Conservation (phyloP, 2,329 filamentous ascomycete genomes). For the Trichoderma sp. region DNA sequence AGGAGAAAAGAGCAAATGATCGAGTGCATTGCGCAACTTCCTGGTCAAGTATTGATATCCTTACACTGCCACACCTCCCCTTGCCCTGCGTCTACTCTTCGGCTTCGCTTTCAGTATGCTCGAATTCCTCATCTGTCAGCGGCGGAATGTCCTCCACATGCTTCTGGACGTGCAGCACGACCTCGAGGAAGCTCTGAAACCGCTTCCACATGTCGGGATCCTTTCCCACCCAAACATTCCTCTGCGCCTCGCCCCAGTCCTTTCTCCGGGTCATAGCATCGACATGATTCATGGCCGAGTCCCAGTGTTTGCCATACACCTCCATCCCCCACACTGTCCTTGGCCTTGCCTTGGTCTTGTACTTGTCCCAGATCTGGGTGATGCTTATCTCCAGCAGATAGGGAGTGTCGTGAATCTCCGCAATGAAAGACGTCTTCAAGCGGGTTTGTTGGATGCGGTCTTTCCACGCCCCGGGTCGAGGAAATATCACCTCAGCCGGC, state of each 20-base stretch:
- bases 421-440: constrained; percentile 36
- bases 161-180: constrained; percentile 39
- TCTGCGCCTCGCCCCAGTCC: constrained; percentile 39
- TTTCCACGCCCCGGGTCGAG: background rate
- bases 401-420: constrained; percentile 39
- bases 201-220: constrained; percentile 34
- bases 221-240: constrained; percentile 40
- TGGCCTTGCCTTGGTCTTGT: constrained; percentile 29
- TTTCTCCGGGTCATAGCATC: constrained; percentile 34
- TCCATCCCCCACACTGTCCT: constrained; percentile 39
- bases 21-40: background rate
- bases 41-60: background rate
- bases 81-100: background rate
- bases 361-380: constrained; percentile 37
- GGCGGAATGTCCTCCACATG: constrained; percentile 31
- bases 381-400: constrained; percentile 42
- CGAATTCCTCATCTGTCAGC: background rate
- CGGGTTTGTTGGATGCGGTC: constrained; percentile 30
- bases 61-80: background rate
- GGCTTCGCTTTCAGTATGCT: background rate
- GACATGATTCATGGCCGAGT: constrained; percentile 41
- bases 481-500: background rate
- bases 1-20: background rate
- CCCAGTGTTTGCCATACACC: constrained; percentile 43
- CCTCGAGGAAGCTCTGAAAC: constrained; percentile 38